A percentile compares a stretch with the other conserved stretches of the same genome.
These are phyloP conservation scores for Limtongia smithiae DNA, from an alignment of 805 yeast species.

Conservation along the genomic window DNA sequence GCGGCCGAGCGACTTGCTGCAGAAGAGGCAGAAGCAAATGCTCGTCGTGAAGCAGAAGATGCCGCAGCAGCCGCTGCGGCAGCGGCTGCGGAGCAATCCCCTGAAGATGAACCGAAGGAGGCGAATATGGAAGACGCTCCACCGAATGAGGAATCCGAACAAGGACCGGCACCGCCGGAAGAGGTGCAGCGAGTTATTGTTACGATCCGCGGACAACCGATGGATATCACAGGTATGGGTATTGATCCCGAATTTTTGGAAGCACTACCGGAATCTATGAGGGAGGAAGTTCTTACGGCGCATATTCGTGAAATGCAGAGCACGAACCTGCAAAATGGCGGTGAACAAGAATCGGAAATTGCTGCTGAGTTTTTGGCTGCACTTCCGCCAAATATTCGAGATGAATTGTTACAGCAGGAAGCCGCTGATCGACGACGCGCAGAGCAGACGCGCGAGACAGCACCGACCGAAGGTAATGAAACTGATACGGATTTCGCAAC, in stretches of 20 bases:
- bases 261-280: constrained; percentile 87
- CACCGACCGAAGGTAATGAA: neutral
- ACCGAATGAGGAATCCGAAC: neutral
- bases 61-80: constrained; percentile 30
- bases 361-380: constrained; percentile 80
- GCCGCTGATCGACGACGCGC: constrained; percentile 31
- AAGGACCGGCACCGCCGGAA: neutral
- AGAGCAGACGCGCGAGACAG: constrained; percentile 28
- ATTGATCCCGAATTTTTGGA: constrained; percentile 87
- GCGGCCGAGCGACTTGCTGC: constrained; percentile 33
- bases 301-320: constrained; percentile 70
- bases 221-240: constrained; percentile 84
- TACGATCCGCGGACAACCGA: constrained; percentile 68
- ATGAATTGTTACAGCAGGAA: constrained; percentile 36
- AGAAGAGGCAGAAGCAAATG: constrained; percentile 30
- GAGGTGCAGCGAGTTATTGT: constrained; percentile 58
- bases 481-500: constrained; percentile 34
- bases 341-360: constrained; percentile 52
- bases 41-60: constrained; percentile 13
- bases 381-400: constrained; percentile 61
- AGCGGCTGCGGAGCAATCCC: constrained; percentile 15
- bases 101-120: neutral
- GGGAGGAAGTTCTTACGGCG: constrained; percentile 86
- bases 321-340: constrained; percentile 42
- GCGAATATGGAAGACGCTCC: neutral